These are phyloP conservation scores for Cantharellus anzutake DNA, from an alignment of 768 basidiomycete species.

Conservation along the genomic window DNA sequence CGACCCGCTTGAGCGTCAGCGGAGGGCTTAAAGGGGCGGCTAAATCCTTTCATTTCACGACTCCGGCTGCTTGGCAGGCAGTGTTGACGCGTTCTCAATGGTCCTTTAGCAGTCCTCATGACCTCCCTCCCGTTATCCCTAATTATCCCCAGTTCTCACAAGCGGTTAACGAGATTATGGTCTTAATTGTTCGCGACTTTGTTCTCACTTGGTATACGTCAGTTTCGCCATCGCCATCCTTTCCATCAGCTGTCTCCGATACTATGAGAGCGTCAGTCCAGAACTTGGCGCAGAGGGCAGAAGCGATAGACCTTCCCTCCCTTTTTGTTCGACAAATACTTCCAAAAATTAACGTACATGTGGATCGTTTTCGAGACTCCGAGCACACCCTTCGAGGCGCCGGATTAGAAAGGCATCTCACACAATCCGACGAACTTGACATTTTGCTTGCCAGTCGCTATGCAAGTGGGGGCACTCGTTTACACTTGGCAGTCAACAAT, in stretches of 20 bases:
- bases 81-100: constrained; percentile 78
- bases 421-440: constrained; percentile 81
- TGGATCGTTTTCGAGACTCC: constrained; percentile 80
- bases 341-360: constrained; percentile 75
- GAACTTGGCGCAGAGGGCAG: constrained; percentile 35
- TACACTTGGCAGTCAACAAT: constrained; percentile 78
- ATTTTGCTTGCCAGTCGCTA: constrained; percentile 70
- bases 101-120: constrained; percentile 53
- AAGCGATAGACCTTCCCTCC: constrained; percentile 47
- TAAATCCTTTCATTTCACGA: constrained; percentile 67
- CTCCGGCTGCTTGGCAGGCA: constrained; percentile 88
- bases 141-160: constrained; percentile 44
- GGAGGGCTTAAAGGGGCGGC: constrained; percentile 20
- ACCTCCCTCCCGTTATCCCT: constrained; percentile 47
- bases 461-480: constrained; percentile 34
- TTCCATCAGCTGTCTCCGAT: constrained; percentile 67
- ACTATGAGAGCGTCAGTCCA: constrained; percentile 49
- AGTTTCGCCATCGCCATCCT: constrained; percentile 71
- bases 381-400: constrained; percentile 73
- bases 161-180: constrained; percentile 61
- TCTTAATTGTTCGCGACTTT: constrained; percentile 73
- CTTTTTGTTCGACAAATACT: constrained; percentile 68
- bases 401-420: constrained; percentile 59
- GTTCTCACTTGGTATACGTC: constrained; percentile 77
- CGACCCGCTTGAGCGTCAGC: too few relatives aligned